These are phyloP conservation scores for Hypoxylon sp. DNA, from an alignment of 2,329 filamentous ascomycete species.

Conservation along the genomic window DNA sequence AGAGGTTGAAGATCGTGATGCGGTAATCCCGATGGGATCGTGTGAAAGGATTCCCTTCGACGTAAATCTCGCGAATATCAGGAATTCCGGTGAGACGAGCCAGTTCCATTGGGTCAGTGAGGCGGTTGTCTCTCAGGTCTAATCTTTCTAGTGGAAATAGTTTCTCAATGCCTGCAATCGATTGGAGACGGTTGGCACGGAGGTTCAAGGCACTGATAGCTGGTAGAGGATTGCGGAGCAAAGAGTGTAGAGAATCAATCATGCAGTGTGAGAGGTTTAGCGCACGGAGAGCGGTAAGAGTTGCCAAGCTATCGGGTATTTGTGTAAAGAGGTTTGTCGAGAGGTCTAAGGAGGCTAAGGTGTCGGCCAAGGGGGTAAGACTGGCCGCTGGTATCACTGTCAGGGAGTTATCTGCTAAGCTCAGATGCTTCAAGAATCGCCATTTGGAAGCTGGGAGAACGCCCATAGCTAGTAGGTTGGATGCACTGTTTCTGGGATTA, in stretches of 20 bases:
- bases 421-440: conserved; percentile 93
- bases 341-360: conserved; percentile 90
- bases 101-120: conserved; percentile 92
- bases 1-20: conserved; percentile 94
- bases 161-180: conserved; percentile 90
- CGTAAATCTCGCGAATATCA: conserved; percentile 92
- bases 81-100: conserved; percentile 91
- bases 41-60: conserved; percentile 91
- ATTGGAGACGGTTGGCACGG: conserved; percentile 87
- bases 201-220: conserved; percentile 95
- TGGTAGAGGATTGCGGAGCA: conserved; percentile 87
- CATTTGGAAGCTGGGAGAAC: conserved; percentile 89
- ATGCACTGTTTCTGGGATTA: conserved; percentile 79
- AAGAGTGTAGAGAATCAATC: conserved; percentile 93
- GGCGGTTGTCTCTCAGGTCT: conserved; percentile 89
- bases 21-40: conserved; percentile 89
- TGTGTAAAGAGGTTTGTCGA: conserved; percentile 95
- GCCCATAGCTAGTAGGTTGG: conserved; percentile 80
- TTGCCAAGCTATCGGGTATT: conserved; percentile 90
- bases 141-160: conserved; percentile 89
- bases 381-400: conserved; percentile 83
- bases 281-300: conserved; percentile 87
- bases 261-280: conserved; percentile 97
- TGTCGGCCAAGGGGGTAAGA: conserved; percentile 86
- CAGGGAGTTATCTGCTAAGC: conserved; percentile 90